phyloP scores from a whole-genome alignment of 768 basidiomycete species.

The Hydnomerulius pinastri region DNA sequence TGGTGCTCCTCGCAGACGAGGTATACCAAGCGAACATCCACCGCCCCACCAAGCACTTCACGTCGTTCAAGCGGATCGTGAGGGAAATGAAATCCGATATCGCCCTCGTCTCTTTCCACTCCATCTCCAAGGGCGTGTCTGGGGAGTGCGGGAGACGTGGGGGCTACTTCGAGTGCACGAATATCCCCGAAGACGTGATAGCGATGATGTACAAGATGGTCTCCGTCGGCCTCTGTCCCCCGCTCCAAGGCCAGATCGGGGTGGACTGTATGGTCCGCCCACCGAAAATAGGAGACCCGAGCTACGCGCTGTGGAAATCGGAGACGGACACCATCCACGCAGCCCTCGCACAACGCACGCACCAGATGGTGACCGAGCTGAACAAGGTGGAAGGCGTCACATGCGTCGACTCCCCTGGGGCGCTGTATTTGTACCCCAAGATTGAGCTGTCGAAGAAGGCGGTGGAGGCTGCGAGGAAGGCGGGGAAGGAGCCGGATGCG shows the following conservation, averaged over 20 bases:
- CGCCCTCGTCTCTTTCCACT: conserved; percentile 94
- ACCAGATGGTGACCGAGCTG: conserved; percentile 76
- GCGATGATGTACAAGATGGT: conserved; percentile 97
- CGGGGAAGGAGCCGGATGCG: conserved; percentile 82
- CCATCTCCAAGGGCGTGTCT: conserved; percentile 93
- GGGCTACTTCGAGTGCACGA: conserved; percentile 93
- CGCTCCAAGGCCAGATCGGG: conserved; percentile 88
- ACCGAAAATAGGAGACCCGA: conserved; percentile 72
- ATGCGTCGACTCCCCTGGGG: conserved; percentile 88
- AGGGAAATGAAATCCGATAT: conserved; percentile 65
- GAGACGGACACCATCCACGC: conserved; percentile 83
- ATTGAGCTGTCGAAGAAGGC: conserved; percentile 76
- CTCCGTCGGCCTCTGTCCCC: conserved; percentile 85
- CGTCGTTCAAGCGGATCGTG: conserved; percentile 91
- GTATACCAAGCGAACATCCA: conserved; percentile 98
- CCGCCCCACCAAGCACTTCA: conserved; percentile 67
- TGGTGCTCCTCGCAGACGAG: conserved; percentile 95
- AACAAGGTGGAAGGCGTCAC: conserved; percentile 84
- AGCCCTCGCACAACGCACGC: conserved; percentile 69
- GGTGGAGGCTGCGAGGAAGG: conserved; percentile 65
- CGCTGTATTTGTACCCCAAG: conserved; percentile 90
- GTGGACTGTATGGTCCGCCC: conserved; percentile 95
- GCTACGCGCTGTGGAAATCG: conserved; percentile 76
- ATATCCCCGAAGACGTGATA: conserved; percentile 73
- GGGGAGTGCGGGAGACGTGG: conserved; percentile 98